Evolutionary conservation across 495 filamentous ascomycete species (phyloP).

Genomic region (Penicillium steckii): DNA sequence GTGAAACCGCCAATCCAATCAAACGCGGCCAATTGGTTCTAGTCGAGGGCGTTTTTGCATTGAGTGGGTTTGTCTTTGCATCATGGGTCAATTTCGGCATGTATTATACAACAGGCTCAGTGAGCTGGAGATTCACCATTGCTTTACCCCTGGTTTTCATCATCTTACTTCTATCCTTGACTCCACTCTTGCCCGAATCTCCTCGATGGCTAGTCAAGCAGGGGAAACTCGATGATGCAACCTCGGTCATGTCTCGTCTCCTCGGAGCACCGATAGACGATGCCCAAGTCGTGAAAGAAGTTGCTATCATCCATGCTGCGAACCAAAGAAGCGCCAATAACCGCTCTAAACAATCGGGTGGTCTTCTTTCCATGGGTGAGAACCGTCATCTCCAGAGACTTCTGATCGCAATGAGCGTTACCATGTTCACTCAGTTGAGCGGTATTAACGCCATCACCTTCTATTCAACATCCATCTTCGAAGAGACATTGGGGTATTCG

Average conservation of each 20-base stretch:
- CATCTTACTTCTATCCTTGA: slow-evolving; percentile 14
- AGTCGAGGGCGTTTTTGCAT: slow-evolving; percentile 1
- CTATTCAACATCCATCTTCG: slow-evolving; percentile 21
- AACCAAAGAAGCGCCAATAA: slow-evolving; percentile 56
- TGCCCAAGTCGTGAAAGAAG: slow-evolving; percentile 48
- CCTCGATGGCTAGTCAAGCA: slow-evolving; percentile 26
- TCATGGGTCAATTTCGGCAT: slow-evolving; percentile 40
- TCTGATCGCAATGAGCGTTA: slow-evolving; percentile 13
- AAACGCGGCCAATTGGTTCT: slow-evolving; percentile 5
- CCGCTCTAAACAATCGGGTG: slow-evolving; percentile 4
- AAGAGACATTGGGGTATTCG: slow-evolving; percentile 12
- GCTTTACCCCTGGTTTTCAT: slow-evolving; percentile 48
- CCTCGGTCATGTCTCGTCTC: slow-evolving; percentile 36
- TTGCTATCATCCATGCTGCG: slow-evolving; percentile 61
- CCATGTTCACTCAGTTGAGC: slow-evolving; percentile 18
- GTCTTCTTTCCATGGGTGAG: slow-evolving; percentile 25
- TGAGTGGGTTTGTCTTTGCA: slow-evolving; percentile 18
- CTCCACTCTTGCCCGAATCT: slow-evolving; percentile 23
- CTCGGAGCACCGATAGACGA: slow-evolving; percentile 19
- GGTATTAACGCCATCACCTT: slow-evolving; percentile 24
- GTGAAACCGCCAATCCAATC: not conserved
- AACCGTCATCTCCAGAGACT: slow-evolving; percentile 22
- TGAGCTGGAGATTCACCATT: slow-evolving; percentile 47
- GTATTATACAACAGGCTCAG: slow-evolving; percentile 35
- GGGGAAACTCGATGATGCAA: slow-evolving; percentile 1